Base-by-base conservation (phyloP, 2,329 filamentous ascomycete genomes). In the Ambrosiella beaveri region DNA sequence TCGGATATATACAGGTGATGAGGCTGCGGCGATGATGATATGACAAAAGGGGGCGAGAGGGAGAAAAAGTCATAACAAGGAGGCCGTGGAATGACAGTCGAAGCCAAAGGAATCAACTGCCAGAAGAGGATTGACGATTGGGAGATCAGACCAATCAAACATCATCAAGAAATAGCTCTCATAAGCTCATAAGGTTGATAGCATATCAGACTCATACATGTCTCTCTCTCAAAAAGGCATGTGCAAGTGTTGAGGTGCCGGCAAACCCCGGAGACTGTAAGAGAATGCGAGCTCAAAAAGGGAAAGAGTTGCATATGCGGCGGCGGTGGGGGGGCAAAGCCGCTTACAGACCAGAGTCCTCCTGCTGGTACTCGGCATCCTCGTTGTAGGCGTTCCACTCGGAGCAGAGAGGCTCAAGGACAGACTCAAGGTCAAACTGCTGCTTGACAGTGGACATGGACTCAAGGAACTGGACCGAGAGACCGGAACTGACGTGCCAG, bases 401-500 rank as follows among this genome's bases (percentile, higher is more conserved):
- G 9, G 49, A 15, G 58, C 62, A 63, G 13, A 49, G 39, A 39
- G 61, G 59, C 39, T 61, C 61, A 40, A 61, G 57, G 36, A 59
- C 54, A 6, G 39, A 11, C 11, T 57, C 53, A 37, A 63, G 59
- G 49, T 62, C 58, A n/a, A 63, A 54, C 13, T 51, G 55, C 11
- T 37, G 12, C 50, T 60, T 58, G 35, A 63, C 61, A 39, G 62
- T 58, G 13, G 19, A 17, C 49, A 58, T 58, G 36, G 49, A 57
- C 61, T 63, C 62, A 4, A 81, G 66, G 61, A 81, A 75, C 64
- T 78, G 74, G 38, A 74, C 63, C 9, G 77, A 69, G 54, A 81
- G 71, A 3, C 78, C 78, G 7, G 71, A 71, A 1, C 74, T 75
- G 1, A 74, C 72, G 64, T 81, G 78, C 77, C 77, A 81, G 2